These are phyloP conservation scores for Croton laevigatus DNA, from an alignment of 441 rosid genomes.

Conservation along the genomic window DNA sequence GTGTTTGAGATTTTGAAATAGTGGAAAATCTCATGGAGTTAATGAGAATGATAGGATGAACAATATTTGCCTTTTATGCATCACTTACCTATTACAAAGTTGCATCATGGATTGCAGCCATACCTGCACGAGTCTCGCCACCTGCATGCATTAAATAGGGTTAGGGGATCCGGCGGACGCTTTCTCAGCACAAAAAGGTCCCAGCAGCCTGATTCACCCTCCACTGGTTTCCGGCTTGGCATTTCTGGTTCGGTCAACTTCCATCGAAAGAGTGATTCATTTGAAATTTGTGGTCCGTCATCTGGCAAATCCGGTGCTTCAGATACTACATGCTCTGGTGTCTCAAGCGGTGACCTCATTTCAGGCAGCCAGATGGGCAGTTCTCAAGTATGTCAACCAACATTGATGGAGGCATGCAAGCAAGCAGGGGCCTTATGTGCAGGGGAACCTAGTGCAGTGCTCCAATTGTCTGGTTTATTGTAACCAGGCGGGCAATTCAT, in stretches of 20 bases:
- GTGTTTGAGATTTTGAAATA: background rate
- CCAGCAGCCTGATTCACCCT: slow-evolving; percentile 20
- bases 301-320: slow-evolving; percentile 21
- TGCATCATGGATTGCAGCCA: slow-evolving; percentile 33
- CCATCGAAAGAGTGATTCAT: slow-evolving; percentile 3
- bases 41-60: background rate
- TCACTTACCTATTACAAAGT: background rate
- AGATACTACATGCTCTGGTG: slow-evolving; percentile 22
- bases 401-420: slow-evolving; percentile 20
- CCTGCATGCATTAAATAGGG: slow-evolving; percentile 42
- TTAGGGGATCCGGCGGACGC: slow-evolving; percentile 51
- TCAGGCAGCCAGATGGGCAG: slow-evolving; percentile 22
- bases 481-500: slow-evolving; percentile 50
- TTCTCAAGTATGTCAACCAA: slow-evolving; percentile 23
- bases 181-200: slow-evolving; percentile 42
- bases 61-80: background rate
- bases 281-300: slow-evolving; percentile 13
- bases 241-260: slow-evolving; percentile 12
- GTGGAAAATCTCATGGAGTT: background rate
- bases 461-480: slow-evolving; percentile 31
- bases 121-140: slow-evolving; percentile 55
- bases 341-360: slow-evolving; percentile 20
- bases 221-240: background rate
- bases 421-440: slow-evolving; percentile 20
- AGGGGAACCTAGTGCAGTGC: slow-evolving; percentile 28